Evolutionary conservation across 768 basidiomycete species (phyloP), one percentile per base, ranked within the genome.

Genomic region (Royoungia palumana): DNA sequence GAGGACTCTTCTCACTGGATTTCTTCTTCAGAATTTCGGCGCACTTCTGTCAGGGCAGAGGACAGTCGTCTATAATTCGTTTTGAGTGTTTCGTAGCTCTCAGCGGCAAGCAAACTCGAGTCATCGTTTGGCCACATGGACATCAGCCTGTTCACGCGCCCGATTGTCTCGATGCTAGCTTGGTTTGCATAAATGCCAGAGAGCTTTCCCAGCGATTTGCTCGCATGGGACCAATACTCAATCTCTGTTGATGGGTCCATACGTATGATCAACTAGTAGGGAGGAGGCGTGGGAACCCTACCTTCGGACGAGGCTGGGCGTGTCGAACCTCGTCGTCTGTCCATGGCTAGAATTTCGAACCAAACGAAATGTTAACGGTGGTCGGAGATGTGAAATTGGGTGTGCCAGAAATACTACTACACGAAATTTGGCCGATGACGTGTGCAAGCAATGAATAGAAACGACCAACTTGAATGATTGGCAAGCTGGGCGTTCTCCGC

Each of bases 251-350:
- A 47, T 41, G 19, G n/a, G 25, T 40, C 35, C 19, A 20, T 43
- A 41, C 46, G 44, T 40, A 45, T 45, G 48, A 50, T 41, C 39
- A 34, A 43, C 47, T 54, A 44, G 46, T n/a, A 25, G 24, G 21
- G 38, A 44, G 49, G 34, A 39, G 46, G 57, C 60, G 55, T 59
- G 61, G 43, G 56, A 72, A 66, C 65, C n/a, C 50, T 64, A 85
- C 89, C 89, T 84, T 90, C 89, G 7, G 82, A 80, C 24, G 85
- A 83, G 51, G 83, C 82, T 53, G 86, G 86, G 50, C 85, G 80
- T 34, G 75, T 71, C 44, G 75, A 65, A 57, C 74, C 77, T 61
- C 87, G 79, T 61, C 85, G 77, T 70, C 83, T 77, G 57, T 87
- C 81, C 85, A 87, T 87, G 52, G 20, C 40, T n/a, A 39, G 32